phyloP scores from a whole-genome alignment of 495 filamentous ascomycete species.

The Daldinia childiae region DNA sequence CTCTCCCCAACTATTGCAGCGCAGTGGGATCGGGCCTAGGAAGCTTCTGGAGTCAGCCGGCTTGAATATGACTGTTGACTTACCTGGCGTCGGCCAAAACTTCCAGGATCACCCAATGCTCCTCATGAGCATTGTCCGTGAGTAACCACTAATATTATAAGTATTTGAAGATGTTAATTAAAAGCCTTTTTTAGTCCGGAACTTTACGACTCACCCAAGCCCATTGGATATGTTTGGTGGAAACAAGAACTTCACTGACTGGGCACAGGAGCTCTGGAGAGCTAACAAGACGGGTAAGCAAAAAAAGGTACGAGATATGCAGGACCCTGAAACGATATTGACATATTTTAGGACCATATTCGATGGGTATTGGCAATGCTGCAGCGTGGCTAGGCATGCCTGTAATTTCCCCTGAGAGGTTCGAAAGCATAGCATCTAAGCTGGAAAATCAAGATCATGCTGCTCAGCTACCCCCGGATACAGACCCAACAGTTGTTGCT shows the following conservation, averaged over 20 bases:
- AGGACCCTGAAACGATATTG: conserved; percentile 7
- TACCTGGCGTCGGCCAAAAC: conserved; percentile 68
- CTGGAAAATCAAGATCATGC: conserved; percentile 52
- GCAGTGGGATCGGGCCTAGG: conserved; percentile 64
- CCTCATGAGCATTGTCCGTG: conserved; percentile 46
- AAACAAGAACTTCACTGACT: conserved; percentile 52
- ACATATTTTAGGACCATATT: conserved; percentile 46
- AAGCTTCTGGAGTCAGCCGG: conserved; percentile 56
- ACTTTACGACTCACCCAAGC: conserved; percentile 47
- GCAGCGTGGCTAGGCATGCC: conserved; percentile 58
- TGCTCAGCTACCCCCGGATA: conserved; percentile 48
- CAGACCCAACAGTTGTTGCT: conserved; percentile 52
- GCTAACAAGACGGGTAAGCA: conserved; percentile 50
- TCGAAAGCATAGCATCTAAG: conserved; percentile 45
- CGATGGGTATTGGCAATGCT: conserved; percentile 55
- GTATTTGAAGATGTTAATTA: not conserved
- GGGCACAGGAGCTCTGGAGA: conserved; percentile 49
- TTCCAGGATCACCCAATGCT: conserved; percentile 66
- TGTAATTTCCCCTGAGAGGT: conserved; percentile 53
- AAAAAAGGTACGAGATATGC: not conserved
- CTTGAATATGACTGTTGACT: conserved; percentile 59
- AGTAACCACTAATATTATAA: conserved; percentile 8
- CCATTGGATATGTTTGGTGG: conserved; percentile 46
- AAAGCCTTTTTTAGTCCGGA: conserved; percentile 39
- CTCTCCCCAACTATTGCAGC: conserved; percentile 66